These are phyloP conservation scores for Dalbergia oliveri DNA, from an alignment of 306 rosid species.

Conservation along the genomic window DNA sequence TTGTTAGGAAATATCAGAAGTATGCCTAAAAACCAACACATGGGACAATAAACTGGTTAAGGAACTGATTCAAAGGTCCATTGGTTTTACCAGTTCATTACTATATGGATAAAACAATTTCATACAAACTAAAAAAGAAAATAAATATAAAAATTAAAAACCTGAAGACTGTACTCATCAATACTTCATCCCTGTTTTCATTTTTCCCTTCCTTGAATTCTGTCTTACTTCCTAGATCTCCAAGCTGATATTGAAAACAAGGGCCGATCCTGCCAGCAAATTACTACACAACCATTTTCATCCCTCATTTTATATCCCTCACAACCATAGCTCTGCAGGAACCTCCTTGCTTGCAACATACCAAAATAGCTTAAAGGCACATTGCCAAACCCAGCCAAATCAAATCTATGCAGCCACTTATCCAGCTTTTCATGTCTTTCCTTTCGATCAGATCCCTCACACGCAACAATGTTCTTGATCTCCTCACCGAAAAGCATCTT, in stretches of 20 bases:
- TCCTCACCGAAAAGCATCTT: slow-evolving; percentile 81
- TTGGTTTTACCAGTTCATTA: slow-evolving; percentile 8
- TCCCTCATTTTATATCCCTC: slow-evolving; percentile 74
- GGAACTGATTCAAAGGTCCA: too few species aligned
- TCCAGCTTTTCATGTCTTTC: slow-evolving; percentile 74
- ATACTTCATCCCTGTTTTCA: slow-evolving; percentile 9
- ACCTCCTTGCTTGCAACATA: slow-evolving; percentile 64
- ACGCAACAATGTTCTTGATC: slow-evolving; percentile 74
- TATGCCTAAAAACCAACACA: slow-evolving; percentile 16
- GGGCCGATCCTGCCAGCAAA: slow-evolving; percentile 76
- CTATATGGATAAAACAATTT: slow-evolving; percentile 42
- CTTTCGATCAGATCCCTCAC: slow-evolving; percentile 73
- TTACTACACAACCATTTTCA: slow-evolving; percentile 63
- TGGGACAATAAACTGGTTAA: too few species aligned
- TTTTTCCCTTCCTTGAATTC: slow-evolving; percentile 2
- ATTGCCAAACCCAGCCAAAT: slow-evolving; percentile 61
- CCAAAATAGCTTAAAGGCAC: slow-evolving; percentile 68
- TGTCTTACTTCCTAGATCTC: slow-evolving; percentile 66
- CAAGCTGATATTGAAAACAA: slow-evolving; percentile 72
- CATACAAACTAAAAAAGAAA: slow-evolving; percentile 40
- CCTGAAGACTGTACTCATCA: slow-evolving; percentile 24
- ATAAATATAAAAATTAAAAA: background rate
- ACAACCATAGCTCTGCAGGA: slow-evolving; percentile 68
- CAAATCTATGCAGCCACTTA: slow-evolving; percentile 73
- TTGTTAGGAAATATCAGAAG: slow-evolving; percentile 27